Base-by-base conservation (phyloP, 2,329 filamentous ascomycete genomes). In the Xylariaceae sp. region DNA sequence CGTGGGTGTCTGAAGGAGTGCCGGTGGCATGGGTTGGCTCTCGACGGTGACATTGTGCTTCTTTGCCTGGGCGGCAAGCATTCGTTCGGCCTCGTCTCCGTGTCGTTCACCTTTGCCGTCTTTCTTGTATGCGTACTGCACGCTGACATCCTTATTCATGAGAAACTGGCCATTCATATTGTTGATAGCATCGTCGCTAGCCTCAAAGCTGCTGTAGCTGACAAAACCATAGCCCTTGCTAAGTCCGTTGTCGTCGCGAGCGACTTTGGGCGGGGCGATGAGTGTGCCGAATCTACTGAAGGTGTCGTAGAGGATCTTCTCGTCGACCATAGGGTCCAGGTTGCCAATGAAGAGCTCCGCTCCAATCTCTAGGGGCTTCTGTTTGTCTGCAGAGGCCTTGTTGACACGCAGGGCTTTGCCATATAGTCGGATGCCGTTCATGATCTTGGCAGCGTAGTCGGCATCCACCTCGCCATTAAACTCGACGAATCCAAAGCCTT, bases 121-220 rank as follows among this genome's bases (percentile, higher is more conserved):
- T 77, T 98, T 98, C 82, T 99, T 99, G 83, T 96, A 98, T 40
- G 95, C 95, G 74, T 98, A 99, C 75, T 98, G 93, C 44, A 99
- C 95, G 2, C 89, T 90, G 66, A 98, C 89, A 74, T 96, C 90
- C 78, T 96, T 96, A 80, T 95, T 96, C 81, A 96, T 93, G 58
- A 99, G 85, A 75, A 95, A 98, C 77, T 98, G 93, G 49, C 91
- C 91, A 72, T 96, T 90, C 89, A 99, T 93, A 72, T 93, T 95
- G 64, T 87, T 83, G 61, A 96, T 91, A 42, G 95, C 93, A 60
- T 91, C 89, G 70, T 99, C 95, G 10, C 91, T 95, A 65, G 91
- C 89, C 70, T 98, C 95, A 72, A 99, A 99, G 70, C 90, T 89
- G 71, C 88, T 88, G 69, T 93, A 99, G 51, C 89, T 96, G 64